Conservation (phyloP, 208 protist genomes). For the Crithidia mellificae region DNA sequence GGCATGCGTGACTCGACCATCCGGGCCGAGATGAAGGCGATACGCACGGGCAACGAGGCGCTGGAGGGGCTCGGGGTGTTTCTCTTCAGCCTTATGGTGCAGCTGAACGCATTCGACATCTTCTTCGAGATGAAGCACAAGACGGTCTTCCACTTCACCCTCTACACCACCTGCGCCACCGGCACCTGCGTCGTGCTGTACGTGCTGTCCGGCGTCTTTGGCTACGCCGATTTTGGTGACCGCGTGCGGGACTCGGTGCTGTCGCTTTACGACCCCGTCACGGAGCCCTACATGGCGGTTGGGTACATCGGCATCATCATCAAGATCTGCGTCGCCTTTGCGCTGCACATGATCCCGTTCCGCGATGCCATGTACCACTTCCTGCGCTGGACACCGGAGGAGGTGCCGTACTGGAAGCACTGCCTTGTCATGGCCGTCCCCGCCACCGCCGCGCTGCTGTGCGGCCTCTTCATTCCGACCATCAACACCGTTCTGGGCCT, state of each 20-base stretch:
- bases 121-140: no score
- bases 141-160: no score
- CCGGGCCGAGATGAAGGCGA: no score
- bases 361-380: conserved; percentile 60
- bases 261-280: conserved; percentile 52
- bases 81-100: no score
- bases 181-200: conserved; percentile 65
- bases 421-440: conserved; percentile 31
- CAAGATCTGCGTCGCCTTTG: conserved; percentile 62
- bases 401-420: conserved; percentile 39
- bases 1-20: no score
- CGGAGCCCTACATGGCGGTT: conserved; percentile 51
- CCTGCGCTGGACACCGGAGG: conserved; percentile 25
- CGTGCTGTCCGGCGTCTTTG: conserved; percentile 56
- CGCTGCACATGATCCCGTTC: conserved; percentile 57
- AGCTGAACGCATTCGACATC: no score
- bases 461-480: conserved; percentile 41
- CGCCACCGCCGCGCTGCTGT: conserved; percentile 27
- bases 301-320: conserved; percentile 66
- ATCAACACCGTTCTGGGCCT: conserved; percentile 57
- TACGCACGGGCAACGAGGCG: no score
- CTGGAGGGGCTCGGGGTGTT: no score
- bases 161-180: no score
- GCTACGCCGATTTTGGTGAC: conserved; percentile 63
- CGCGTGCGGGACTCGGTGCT: conserved; percentile 43